A percentile compares a stretch with the other conserved stretches of the same genome.
phyloP scores from a whole-genome alignment of 805 yeast species.

The Candida orba region DNA sequence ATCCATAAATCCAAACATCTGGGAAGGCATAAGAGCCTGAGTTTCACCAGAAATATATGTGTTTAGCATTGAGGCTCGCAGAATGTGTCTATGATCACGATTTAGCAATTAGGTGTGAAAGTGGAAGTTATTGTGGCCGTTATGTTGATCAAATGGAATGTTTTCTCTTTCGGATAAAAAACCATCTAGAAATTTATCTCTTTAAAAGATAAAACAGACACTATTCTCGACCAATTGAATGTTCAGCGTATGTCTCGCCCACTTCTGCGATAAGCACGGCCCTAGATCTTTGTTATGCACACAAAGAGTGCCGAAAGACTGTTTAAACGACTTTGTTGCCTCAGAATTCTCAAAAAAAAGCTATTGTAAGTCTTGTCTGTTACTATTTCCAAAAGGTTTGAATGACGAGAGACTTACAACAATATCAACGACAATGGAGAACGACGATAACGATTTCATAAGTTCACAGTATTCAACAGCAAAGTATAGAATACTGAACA shows the following conservation, averaged over 20 bases:
- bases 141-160: neutral
- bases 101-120: no score
- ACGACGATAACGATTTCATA: slow-evolving; percentile 27
- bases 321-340: slow-evolving; percentile 22
- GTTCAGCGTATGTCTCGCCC: slow-evolving; percentile 52
- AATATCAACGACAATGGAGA: slow-evolving; percentile 22
- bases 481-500: slow-evolving; percentile 47
- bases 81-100: no score
- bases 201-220: no score
- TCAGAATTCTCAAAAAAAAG: slow-evolving; percentile 38
- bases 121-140: no score
- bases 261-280: slow-evolving; percentile 75
- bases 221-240: neutral
- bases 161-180: neutral
- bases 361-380: slow-evolving; percentile 55
- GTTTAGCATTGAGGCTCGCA: neutral
- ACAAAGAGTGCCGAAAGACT: slow-evolving; percentile 29
- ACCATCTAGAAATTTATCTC: no score
- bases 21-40: neutral
- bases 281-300: slow-evolving; percentile 63
- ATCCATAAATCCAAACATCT: slow-evolving; percentile 3
- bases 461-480: slow-evolving; percentile 57
- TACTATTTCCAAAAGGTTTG: slow-evolving; percentile 38
- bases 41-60: slow-evolving; percentile 5
- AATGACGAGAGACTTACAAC: slow-evolving; percentile 23